Percentiles rank a stretch among this genome's conserved stretches.
Conservation (phyloP, 2,329 filamentous ascomycete species). For the Lithohypha guttulata region DNA sequence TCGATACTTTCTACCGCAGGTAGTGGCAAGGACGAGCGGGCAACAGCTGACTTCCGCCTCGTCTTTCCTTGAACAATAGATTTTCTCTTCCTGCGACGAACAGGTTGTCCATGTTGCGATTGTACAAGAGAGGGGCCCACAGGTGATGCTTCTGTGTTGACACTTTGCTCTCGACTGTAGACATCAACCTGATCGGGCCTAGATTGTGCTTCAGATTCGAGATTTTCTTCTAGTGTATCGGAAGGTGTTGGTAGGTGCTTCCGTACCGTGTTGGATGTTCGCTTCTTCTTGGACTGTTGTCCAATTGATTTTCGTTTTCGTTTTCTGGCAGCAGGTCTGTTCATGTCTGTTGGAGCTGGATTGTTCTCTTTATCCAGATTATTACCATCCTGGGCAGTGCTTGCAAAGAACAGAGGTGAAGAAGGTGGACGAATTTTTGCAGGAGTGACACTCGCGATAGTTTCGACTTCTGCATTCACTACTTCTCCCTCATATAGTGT, state of each 20-base stretch:
- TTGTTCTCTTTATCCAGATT: slow-evolving; percentile 4
- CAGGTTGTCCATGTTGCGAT: no score
- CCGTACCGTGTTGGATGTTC: slow-evolving; percentile 26
- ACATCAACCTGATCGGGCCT: background rate
- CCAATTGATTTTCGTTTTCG: slow-evolving; percentile 8
- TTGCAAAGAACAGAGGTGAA: background rate
- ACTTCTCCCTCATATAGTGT: no score
- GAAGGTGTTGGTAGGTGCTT: background rate
- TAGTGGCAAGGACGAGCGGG: background rate
- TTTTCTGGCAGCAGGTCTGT: background rate
- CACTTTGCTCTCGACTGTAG: background rate
- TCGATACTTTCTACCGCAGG: background rate
- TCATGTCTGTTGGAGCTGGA: background rate
- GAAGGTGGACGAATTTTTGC: no score
- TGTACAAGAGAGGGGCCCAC: no score
- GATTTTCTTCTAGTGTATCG: background rate
- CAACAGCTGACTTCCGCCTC: slow-evolving; percentile 12
- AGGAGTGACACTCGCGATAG: no score
- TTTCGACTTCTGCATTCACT: background rate
- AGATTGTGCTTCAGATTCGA: background rate
- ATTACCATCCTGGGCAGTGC: no score
- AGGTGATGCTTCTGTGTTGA: background rate
- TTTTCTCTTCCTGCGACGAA: slow-evolving; percentile 12
- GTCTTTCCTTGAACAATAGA: slow-evolving; percentile 10
- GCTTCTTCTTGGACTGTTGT: slow-evolving; percentile 26